phyloP scores from a whole-genome alignment of 2,329 filamentous ascomycete genomes.

The Aspergillus transmontanensis region DNA sequence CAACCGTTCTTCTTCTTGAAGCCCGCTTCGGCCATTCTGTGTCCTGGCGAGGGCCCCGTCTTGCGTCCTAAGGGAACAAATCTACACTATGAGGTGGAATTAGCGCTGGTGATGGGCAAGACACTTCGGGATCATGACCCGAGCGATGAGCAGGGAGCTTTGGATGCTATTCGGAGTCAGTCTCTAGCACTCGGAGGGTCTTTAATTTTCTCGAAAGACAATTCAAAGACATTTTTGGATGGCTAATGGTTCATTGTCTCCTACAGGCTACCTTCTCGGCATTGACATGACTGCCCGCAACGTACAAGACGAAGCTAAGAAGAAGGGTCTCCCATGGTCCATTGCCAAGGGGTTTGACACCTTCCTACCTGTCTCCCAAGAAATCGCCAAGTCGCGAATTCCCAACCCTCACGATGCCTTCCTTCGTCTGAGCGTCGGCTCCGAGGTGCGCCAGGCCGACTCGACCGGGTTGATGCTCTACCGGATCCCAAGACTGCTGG shows the following conservation, averaged over 20 bases:
- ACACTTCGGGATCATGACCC: slow-evolving; percentile 73
- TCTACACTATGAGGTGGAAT: slow-evolving; percentile 93
- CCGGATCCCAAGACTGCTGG: slow-evolving; percentile 80
- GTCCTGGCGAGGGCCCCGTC: slow-evolving; percentile 76
- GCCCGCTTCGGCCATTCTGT: slow-evolving; percentile 81
- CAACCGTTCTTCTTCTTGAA: slow-evolving; percentile 99
- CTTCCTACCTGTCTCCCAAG: slow-evolving; percentile 82
- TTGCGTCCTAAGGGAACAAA: slow-evolving; percentile 80
- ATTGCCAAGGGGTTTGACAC: slow-evolving; percentile 98
- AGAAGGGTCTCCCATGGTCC: slow-evolving; percentile 92
- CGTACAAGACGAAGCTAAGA: slow-evolving; percentile 94
- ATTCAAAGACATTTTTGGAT: background rate
- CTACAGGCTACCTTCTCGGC: slow-evolving; percentile 76
- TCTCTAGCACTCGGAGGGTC: background rate
- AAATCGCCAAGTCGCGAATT: slow-evolving; percentile 79
- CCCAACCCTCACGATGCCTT: slow-evolving; percentile 86
- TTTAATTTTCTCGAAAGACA: no score
- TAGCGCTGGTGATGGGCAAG: slow-evolving; percentile 87
- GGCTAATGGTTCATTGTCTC: slow-evolving; percentile 5
- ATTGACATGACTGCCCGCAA: slow-evolving; percentile 99
- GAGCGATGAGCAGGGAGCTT: slow-evolving; percentile 71
- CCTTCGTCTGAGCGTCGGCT: slow-evolving; percentile 83
- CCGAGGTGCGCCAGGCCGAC: slow-evolving; percentile 75
- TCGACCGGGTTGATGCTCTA: slow-evolving; percentile 95
- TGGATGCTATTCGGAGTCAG: slow-evolving; percentile 78